A percentile compares a stretch with the other conserved stretches of the same genome.
phyloP scores from a whole-genome alignment of 1,284 basidiomycete genomes.

The Boletus semigastroideus region DNA sequence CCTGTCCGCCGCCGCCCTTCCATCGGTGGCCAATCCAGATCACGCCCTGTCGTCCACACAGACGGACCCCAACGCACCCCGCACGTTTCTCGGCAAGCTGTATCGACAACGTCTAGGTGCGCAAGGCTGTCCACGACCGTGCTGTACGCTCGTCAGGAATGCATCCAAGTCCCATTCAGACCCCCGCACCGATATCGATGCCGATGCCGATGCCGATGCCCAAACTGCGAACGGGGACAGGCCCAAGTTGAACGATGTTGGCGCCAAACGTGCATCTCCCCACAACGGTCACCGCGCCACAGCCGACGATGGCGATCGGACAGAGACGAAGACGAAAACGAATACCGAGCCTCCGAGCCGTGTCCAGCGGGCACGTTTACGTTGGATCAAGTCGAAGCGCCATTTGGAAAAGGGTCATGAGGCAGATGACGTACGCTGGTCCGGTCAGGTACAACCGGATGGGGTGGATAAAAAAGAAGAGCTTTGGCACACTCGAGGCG shows the following conservation, averaged over 20 bases:
- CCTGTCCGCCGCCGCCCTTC: conserved; percentile 5
- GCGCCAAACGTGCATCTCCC: neutral
- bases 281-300: neutral
- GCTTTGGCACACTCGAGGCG: neutral
- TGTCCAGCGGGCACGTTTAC: neutral
- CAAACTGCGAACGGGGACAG: neutral
- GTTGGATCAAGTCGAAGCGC: neutral
- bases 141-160: neutral
- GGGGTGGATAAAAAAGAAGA: neutral
- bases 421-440: neutral
- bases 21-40: neutral
- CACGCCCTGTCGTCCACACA: neutral
- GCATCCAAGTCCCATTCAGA: neutral
- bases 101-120: conserved; percentile 8
- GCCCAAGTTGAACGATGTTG: neutral
- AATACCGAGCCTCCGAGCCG: neutral
- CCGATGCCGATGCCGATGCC: neutral
- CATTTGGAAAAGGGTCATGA: neutral
- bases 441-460: neutral
- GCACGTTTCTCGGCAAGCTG: conserved; percentile 20
- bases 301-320: neutral
- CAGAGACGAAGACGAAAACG: neutral
- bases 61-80: conserved; percentile 8
- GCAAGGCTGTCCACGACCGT: neutral
- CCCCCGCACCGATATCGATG: neutral